These are phyloP conservation scores for Herpetospermum pedunculosum DNA, from an alignment of 306 rosid species.

Conservation along the genomic window DNA sequence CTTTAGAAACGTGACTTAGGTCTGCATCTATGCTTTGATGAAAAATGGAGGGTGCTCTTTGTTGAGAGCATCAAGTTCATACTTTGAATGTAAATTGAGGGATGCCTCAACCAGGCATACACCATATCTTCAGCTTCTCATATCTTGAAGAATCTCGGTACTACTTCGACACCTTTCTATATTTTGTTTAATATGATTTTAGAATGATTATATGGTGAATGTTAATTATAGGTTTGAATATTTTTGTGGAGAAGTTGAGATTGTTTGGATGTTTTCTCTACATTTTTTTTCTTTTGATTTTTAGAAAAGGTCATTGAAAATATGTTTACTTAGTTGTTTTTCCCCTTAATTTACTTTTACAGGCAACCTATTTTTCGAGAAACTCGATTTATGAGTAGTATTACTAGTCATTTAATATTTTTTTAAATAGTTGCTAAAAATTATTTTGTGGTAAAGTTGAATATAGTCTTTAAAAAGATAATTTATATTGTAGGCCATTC, in stretches of 20 bases:
- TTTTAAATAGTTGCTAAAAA: too few relatives aligned
- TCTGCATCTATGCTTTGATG: background rate
- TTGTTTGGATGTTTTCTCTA: background rate
- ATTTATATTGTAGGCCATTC: too few relatives aligned
- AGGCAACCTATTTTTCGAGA: background rate
- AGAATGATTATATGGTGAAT: background rate
- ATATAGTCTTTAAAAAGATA: too few relatives aligned
- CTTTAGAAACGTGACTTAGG: background rate
- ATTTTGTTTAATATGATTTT: background rate
- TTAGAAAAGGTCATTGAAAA: background rate
- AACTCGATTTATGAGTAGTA: too few relatives aligned
- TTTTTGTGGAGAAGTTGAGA: background rate
- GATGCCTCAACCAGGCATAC: slow-evolving; percentile 1
- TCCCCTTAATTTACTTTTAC: background rate
- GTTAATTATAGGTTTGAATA: background rate
- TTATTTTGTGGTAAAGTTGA: too few relatives aligned
- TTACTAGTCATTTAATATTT: too few relatives aligned
- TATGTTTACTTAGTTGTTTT: background rate
- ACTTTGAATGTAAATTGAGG: slow-evolving; percentile 2
- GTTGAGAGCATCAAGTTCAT: background rate
- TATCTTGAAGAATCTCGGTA: slow-evolving; percentile 1
- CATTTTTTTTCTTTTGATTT: background rate
- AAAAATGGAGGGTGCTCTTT: background rate
- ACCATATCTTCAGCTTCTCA: background rate
- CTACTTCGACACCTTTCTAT: background rate